Base-by-base conservation (phyloP, 768 basidiomycete genomes). In the Rhizopogon vinicolor region DNA sequence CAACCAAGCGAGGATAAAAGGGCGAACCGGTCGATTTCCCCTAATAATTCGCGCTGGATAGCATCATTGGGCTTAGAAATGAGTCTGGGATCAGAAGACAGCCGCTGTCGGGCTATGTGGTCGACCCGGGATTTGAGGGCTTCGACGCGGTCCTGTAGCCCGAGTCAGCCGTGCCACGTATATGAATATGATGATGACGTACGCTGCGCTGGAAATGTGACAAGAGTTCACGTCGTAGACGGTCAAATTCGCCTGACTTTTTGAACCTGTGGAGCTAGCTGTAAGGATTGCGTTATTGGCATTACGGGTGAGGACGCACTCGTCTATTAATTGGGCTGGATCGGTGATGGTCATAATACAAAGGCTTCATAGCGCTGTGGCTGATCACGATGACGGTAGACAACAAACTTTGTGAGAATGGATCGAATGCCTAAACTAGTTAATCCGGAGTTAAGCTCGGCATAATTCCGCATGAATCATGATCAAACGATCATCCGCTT, bases 221-320 rank as follows among this genome's bases (percentile, higher is more conserved):
- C 39, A 89, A 67, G 22, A 91, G 71, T 68, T 89, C 83, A 49
- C 81, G 79, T 48, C 88, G 78, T 58, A 89, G 65, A 22, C 84
- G 81, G 60, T 90, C 87, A 60, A 89, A 89, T 70, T 90, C 86
- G 29, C 87, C 88, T 10, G 86, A 87, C 62, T 84, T 85, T 69
- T 90, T 89, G 74, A 89, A 90, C 62, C 88, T 90, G 43, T 33
- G 35, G 40, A 16, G n/a, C 25, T 40, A 35, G 14, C 13, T 49
- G 3, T 49, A 14, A 37, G 48, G 16, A n/a, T 37, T 3, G 39
- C 14, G 16, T n/a, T 16, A 10, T 14, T 37, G 33, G 18, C 13
- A 5, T 44, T 25, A 43, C 12, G 52, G 41, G 37, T 31, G 31
- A 18, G 44, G 44, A 63, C 76, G 63, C 63, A 86, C 87, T 85